Evolutionary conservation across 140 eudicot species (phyloP).

Genomic region (Oenanthe javanica): DNA sequence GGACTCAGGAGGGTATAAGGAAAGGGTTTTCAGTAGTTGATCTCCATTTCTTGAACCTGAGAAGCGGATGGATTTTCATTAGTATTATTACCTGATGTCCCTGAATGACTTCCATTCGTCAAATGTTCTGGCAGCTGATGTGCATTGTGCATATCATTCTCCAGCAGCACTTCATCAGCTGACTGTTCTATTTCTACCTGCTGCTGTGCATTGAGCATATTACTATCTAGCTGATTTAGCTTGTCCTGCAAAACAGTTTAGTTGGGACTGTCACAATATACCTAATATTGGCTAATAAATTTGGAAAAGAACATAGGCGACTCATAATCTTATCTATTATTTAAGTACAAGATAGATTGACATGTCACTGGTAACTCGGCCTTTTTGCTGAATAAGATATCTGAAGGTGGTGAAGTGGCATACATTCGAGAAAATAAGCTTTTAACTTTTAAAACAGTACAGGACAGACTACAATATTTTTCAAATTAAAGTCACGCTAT

Average conservation of each 20-base stretch:
- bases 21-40: background rate
- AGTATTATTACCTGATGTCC: background rate
- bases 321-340: background rate
- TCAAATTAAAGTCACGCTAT: background rate
- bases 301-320: background rate
- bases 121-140: slow-evolving; percentile 2
- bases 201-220: background rate
- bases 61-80: slow-evolving; percentile 1
- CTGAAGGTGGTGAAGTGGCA: no score
- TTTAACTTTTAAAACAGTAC: no score
- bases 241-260: slow-evolving; percentile 1
- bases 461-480: no score
- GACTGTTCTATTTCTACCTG: background rate
- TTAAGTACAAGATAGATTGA: background rate
- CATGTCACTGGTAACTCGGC: no score
- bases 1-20: no score
- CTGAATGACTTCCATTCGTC: background rate
- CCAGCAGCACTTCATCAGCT: background rate
- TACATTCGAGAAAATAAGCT: no score
- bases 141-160: background rate
- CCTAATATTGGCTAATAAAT: background rate
- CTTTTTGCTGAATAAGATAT: no score
- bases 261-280: background rate
- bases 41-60: slow-evolving; percentile 6
- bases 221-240: background rate